phyloP scores from a whole-genome alignment of 495 filamentous ascomycete species.

The Terfezia boudieri region DNA sequence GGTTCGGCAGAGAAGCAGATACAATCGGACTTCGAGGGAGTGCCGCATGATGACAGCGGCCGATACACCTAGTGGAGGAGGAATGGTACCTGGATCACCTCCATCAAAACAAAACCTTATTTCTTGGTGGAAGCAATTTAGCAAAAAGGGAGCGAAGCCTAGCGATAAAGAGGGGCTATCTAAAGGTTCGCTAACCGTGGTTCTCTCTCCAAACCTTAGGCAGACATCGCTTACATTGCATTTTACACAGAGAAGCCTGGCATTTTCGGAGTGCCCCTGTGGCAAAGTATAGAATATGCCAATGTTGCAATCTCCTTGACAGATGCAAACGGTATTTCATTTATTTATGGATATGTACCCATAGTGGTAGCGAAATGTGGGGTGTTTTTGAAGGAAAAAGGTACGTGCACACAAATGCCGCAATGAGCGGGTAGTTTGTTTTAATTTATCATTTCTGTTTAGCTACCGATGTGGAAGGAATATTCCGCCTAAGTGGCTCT shows the following conservation, averaged over 20 bases:
- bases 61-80: neutral
- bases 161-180: neutral
- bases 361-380: slow-evolving; percentile 98
- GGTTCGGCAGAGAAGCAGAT: neutral
- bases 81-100: slow-evolving; percentile 22
- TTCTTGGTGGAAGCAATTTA: slow-evolving; percentile 60
- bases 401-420: slow-evolving; percentile 24
- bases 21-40: neutral
- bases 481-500: slow-evolving; percentile 91
- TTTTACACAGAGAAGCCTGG: neutral
- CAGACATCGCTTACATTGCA: neutral
- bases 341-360: slow-evolving; percentile 96
- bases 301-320: slow-evolving; percentile 96
- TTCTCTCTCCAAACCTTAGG: neutral
- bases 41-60: slow-evolving; percentile 3
- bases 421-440: slow-evolving; percentile 2
- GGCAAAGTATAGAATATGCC: slow-evolving; percentile 87
- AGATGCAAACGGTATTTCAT: slow-evolving; percentile 74
- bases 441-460: slow-evolving; percentile 3
- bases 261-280: slow-evolving; percentile 90
- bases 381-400: slow-evolving; percentile 95
- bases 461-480: slow-evolving; percentile 94
- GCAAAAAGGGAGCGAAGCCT: slow-evolving; percentile 23
- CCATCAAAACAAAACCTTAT: slow-evolving; percentile 44
- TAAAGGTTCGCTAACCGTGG: neutral